Percentiles rank a stretch among this genome's conserved stretches.
These are phyloP conservation scores for Protostelium mycophagum DNA, from an alignment of 78 protist species.

Conservation along the genomic window DNA sequence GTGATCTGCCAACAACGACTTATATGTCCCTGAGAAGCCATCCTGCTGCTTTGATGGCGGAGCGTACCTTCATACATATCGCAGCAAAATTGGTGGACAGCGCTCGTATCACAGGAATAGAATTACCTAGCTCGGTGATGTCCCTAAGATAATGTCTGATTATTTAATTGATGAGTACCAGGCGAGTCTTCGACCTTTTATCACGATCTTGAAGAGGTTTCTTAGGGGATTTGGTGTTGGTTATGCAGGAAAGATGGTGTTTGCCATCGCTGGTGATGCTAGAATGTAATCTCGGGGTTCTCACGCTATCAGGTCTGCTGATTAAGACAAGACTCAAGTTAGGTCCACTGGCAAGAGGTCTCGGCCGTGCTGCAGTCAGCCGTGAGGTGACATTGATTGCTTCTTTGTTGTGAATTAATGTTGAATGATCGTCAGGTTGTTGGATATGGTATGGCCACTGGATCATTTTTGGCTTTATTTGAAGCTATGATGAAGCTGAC, in stretches of 20 bases:
- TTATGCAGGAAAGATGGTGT: background rate
- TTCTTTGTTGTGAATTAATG: background rate
- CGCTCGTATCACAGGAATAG: background rate
- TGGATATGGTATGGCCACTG: background rate
- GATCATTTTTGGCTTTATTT: background rate
- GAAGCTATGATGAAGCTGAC: background rate
- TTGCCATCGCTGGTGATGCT: background rate
- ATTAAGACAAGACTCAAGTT: background rate
- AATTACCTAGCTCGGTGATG: too few species aligned
- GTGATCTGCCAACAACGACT: background rate
- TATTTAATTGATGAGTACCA: too few species aligned
- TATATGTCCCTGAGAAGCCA: background rate
- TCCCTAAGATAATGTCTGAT: too few species aligned
- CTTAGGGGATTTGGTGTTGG: background rate
- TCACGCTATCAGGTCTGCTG: background rate
- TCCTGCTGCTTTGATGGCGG: background rate
- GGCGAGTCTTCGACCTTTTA: too few species aligned
- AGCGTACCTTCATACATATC: background rate
- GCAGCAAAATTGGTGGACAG: background rate
- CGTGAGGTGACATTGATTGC: background rate
- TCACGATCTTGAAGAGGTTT: background rate
- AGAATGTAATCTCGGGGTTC: background rate
- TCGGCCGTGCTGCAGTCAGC: background rate
- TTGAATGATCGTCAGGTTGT: background rate
- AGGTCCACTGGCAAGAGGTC: background rate